Base-by-base conservation (phyloP, 495 filamentous ascomycete species). In the Tuber microsphaerosporum region DNA sequence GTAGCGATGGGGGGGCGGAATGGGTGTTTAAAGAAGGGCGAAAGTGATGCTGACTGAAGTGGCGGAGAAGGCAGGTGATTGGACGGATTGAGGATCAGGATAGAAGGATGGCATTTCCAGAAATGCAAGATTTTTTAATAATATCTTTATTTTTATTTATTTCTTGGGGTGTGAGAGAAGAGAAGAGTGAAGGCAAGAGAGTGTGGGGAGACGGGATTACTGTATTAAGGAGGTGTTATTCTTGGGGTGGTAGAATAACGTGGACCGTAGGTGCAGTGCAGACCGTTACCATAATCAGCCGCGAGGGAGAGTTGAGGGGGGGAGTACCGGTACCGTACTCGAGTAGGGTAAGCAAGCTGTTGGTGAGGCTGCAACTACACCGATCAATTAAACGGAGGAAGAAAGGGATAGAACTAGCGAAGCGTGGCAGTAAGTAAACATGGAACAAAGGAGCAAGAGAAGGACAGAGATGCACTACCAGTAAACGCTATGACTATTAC, bases 41-140 rank as follows among this genome's bases (percentile, higher is more conserved):
- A 70, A 65, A 71, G 43, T 70, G 75, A n/a, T 70, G 76, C 65
- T 45, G 70, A 71, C 22, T 41, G 34, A 69, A 31, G 76, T 71
- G 70, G 71, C 71, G 46, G 72, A 73, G 76, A 71, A 42, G 77
- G 56, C 14, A 70, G 76, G 20, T 79, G 76, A 79, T 79, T 79
- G 76, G 76, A 44, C 45, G 70, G 68, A 34, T 65, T 65, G 26
- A 34, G 31, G n/a, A 34, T 34, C 26, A 34, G 56, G 26, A 34
- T 65, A 34, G 56, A 65, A 65, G 26, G 56, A 65, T 65, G 56
- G 77, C 76, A 79, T 79, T 79, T 79, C 77, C 76, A 79, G 76
- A 78, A 79, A 79, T 73, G 77, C 76, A 74, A 69, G 26, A 34
- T 31, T 65, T 65, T 65, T 31, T 56, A 1, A 61, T 26, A 26